Evolutionary conservation across 1,284 basidiomycete species (phyloP).

Genomic region (Naganishia albida): DNA sequence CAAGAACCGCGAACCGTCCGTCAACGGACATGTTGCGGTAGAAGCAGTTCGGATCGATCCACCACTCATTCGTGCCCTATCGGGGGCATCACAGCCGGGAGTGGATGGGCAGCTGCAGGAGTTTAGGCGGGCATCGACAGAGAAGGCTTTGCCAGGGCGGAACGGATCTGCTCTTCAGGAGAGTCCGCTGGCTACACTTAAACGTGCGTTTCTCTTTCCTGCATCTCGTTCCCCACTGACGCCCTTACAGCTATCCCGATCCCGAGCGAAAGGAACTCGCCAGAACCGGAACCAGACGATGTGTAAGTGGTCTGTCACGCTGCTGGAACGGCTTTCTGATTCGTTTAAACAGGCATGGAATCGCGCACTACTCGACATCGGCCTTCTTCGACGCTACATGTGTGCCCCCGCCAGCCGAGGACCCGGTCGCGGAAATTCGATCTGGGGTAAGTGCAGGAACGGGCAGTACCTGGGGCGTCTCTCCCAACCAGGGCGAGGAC

Average conservation of each 20-base stretch:
- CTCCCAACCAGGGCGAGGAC: neutral
- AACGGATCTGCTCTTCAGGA: slow-evolving; percentile 1
- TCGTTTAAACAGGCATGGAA: slow-evolving; percentile 8
- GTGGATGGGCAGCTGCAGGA: no score
- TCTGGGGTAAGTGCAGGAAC: neutral
- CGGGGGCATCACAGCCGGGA: no score
- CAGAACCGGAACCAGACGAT: slow-evolving; percentile 20
- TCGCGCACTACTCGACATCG: slow-evolving; percentile 26
- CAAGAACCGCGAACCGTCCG: neutral
- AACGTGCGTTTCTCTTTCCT: neutral
- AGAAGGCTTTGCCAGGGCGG: neutral
- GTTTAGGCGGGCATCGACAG: neutral
- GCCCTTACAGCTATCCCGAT: neutral
- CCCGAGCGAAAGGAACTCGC: slow-evolving; percentile 6
- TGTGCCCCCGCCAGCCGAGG: slow-evolving; percentile 1
- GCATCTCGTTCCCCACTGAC: no score
- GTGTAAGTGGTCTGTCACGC: slow-evolving; percentile 1
- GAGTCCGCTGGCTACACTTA: neutral
- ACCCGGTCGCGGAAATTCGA: neutral
- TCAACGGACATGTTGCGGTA: no score
- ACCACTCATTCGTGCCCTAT: no score
- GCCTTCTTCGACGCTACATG: slow-evolving; percentile 25
- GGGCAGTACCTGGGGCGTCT: slow-evolving; percentile 4
- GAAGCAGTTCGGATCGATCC: no score
- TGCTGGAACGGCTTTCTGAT: neutral